These are phyloP conservation scores for Talaromyces sp. DNA, from an alignment of 2,329 filamentous ascomycete genomes.

Conservation along the genomic window DNA sequence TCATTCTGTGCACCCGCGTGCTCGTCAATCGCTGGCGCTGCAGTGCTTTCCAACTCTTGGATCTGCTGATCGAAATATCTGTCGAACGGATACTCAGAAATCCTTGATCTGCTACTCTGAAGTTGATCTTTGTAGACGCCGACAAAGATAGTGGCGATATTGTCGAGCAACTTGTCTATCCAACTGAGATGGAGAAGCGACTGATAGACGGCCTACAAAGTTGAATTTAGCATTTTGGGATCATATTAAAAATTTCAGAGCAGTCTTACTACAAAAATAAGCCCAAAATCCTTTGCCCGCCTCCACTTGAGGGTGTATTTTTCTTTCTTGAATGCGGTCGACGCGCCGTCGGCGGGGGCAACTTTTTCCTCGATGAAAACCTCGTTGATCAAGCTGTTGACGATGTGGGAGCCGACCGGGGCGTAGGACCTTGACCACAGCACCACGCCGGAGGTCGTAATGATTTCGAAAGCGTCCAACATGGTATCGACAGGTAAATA, in stretches of 20 bases:
- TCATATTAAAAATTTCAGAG: background rate
- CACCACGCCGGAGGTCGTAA: slow-evolving; percentile 93
- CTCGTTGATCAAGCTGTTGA: slow-evolving; percentile 93
- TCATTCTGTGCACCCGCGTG: slow-evolving; percentile 14
- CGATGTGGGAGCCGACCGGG: slow-evolving; percentile 70
- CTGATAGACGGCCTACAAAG: slow-evolving; percentile 80
- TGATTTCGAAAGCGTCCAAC: slow-evolving; percentile 94
- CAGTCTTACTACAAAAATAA: slow-evolving; percentile 82
- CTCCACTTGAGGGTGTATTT: slow-evolving; percentile 96
- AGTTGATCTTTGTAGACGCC: slow-evolving; percentile 86
- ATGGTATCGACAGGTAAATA: slow-evolving; percentile 47
- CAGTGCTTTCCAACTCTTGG: slow-evolving; percentile 58
- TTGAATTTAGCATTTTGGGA: background rate
- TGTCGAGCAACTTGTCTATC: slow-evolving; percentile 95
- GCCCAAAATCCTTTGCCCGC: slow-evolving; percentile 80
- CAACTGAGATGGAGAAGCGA: slow-evolving; percentile 91
- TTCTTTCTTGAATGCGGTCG: slow-evolving; percentile 76
- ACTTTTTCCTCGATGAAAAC: slow-evolving; percentile 95
- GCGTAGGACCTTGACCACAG: slow-evolving; percentile 90
- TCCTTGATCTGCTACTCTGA: slow-evolving; percentile 70
- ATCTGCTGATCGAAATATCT: slow-evolving; percentile 93
- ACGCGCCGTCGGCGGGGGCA: slow-evolving; percentile 55
- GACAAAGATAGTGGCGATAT: slow-evolving; percentile 86
- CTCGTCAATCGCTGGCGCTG: slow-evolving; percentile 39
- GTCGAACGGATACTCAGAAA: slow-evolving; percentile 80